A percentile compares a stretch with the other conserved stretches of the same genome.
Evolutionary conservation across 176 grass and related monocot genomes (phyloP).

Genomic region (Puya raimondii): DNA sequence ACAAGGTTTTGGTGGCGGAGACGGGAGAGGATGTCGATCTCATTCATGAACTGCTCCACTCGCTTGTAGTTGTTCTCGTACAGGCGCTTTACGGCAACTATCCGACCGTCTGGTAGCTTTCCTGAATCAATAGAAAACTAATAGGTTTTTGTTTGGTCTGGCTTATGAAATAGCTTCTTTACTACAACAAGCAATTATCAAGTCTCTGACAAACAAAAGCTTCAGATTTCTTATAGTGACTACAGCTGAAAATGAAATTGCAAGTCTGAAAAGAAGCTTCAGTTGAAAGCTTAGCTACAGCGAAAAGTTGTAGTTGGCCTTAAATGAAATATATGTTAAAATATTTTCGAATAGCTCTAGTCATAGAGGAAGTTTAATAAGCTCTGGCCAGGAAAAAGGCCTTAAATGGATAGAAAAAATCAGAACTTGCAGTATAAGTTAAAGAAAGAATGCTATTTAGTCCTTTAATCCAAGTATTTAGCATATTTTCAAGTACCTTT

Average conservation of each 20-base stretch:
- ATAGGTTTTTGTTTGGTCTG: not conserved
- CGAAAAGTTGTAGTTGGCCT: no score
- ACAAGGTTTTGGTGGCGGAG: constrained; percentile 88
- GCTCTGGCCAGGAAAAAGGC: no score
- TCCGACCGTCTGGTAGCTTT: constrained; percentile 54
- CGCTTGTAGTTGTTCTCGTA: constrained; percentile 69
- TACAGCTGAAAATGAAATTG: no score
- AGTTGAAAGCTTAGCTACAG: no score
- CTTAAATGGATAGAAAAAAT: no score
- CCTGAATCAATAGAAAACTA: constrained; percentile 24
- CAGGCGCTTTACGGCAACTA: constrained; percentile 81
- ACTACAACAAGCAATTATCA: not conserved
- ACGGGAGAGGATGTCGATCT: constrained; percentile 69
- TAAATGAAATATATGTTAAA: no score
- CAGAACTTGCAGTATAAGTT: no score
- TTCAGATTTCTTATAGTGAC: no score
- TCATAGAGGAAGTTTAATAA: no score
- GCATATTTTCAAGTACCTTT: constrained; percentile 44
- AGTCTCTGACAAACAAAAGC: no score
- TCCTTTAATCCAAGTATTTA: not conserved
- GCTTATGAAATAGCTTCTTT: not conserved
- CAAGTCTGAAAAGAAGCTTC: no score
- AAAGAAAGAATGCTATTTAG: not conserved
- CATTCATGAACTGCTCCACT: constrained; percentile 92
- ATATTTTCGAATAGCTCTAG: no score